A percentile compares a stretch with the other conserved stretches of the same genome.
phyloP scores from a whole-genome alignment of 2,329 filamentous ascomycete species.

The Penicillium sp. region DNA sequence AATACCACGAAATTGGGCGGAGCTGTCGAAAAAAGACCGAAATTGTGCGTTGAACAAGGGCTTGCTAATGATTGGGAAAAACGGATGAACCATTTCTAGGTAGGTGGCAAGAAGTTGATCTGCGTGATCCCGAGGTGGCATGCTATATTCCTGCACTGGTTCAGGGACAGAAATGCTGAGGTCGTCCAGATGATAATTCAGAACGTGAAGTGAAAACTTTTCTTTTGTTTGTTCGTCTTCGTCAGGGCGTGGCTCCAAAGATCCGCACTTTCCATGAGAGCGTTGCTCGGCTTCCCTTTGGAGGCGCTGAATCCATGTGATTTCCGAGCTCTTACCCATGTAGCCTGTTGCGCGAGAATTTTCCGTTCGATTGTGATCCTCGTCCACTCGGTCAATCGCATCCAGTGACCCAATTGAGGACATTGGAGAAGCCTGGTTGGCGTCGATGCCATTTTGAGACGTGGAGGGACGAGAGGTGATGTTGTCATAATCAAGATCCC shows the following conservation, averaged over 20 bases:
- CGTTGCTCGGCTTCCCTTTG: slow-evolving; percentile 1
- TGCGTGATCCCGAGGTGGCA: slow-evolving; percentile 35
- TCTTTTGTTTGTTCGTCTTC: not conserved
- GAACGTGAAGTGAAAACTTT: not conserved
- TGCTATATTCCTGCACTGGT: slow-evolving; percentile 35
- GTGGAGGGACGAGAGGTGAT: not conserved
- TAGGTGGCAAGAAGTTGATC: slow-evolving; percentile 39
- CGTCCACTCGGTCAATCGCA: slow-evolving; percentile 10
- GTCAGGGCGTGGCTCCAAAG: not conserved
- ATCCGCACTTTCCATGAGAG: not conserved
- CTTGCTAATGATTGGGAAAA: slow-evolving; percentile 41
- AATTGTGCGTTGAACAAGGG: slow-evolving; percentile 36
- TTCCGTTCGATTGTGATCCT: slow-evolving; percentile 12
- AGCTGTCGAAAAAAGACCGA: slow-evolving; percentile 22
- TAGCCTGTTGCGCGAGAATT: slow-evolving; percentile 12
- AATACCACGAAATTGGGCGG: slow-evolving; percentile 4
- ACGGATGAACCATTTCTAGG: slow-evolving; percentile 36
- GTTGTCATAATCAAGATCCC: not conserved
- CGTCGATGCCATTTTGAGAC: not conserved
- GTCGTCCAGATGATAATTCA: slow-evolving; percentile 40
- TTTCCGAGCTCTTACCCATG: slow-evolving; percentile 18
- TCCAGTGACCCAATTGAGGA: slow-evolving; percentile 12
- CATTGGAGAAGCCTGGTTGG: not conserved
- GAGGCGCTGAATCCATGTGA: slow-evolving; percentile 14
- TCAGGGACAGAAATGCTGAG: slow-evolving; percentile 34